phyloP scores from a whole-genome alignment of 495 filamentous ascomycete species.

The Cladorrhinum samala region DNA sequence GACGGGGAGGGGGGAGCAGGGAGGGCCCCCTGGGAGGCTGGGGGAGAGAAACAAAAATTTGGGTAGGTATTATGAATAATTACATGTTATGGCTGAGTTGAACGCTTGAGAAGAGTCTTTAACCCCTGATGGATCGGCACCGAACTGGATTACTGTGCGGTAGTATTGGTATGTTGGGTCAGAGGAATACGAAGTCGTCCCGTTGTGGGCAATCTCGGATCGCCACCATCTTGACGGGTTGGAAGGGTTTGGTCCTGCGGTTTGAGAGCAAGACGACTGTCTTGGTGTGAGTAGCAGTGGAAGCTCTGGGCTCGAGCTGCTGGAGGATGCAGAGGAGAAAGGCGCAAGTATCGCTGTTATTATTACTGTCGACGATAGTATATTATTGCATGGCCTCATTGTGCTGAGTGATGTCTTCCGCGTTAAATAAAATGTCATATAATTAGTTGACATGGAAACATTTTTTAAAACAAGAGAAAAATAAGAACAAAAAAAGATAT shows the following conservation, averaged over 20 bases:
- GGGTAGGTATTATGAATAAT: too few species aligned
- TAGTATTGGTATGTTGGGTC: slow-evolving; percentile 47
- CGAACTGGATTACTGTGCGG: slow-evolving; percentile 51
- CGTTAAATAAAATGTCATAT: background rate
- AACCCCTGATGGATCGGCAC: slow-evolving; percentile 43
- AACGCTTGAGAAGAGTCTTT: slow-evolving; percentile 62
- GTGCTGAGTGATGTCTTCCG: background rate
- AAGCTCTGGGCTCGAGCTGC: background rate
- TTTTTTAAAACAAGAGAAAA: background rate
- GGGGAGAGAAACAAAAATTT: too few species aligned
- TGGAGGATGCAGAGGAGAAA: background rate
- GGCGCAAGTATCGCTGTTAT: background rate
- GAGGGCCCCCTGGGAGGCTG: slow-evolving; percentile 18
- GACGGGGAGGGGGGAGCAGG: slow-evolving; percentile 29
- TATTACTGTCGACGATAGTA: background rate
- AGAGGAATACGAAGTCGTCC: slow-evolving; percentile 32
- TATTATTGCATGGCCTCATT: background rate
- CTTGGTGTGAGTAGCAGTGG: background rate
- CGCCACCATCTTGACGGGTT: slow-evolving; percentile 22
- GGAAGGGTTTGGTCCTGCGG: background rate
- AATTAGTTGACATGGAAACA: background rate
- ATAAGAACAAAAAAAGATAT: background rate
- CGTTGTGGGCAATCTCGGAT: slow-evolving; percentile 20
- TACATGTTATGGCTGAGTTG: slow-evolving; percentile 51
- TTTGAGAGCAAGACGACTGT: slow-evolving; percentile 1